Evolutionary conservation across 345 rosid genomes (phyloP).

Genomic region (Dovyalis caffra): DNA sequence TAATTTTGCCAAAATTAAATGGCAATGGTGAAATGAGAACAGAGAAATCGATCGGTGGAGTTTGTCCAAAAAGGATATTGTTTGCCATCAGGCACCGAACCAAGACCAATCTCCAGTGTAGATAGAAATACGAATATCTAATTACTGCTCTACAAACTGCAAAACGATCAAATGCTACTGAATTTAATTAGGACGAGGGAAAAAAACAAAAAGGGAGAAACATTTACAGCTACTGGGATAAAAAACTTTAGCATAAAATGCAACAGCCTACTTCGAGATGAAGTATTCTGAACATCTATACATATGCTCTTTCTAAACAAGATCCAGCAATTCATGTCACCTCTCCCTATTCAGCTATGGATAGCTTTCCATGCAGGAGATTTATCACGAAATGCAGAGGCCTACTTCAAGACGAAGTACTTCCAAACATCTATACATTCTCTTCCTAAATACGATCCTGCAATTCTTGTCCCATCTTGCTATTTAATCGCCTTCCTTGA

Average conservation of each 20-base stretch:
- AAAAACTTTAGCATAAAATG: conserved; percentile 30
- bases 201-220: background rate
- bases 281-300: conserved; percentile 27
- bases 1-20: too few species aligned
- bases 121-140: background rate
- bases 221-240: conserved; percentile 37
- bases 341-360: background rate
- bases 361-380: too few species aligned
- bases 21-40: too few species aligned
- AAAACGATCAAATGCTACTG: background rate
- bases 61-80: too few species aligned
- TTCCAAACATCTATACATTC: background rate
- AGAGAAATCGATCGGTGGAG: too few species aligned
- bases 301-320: background rate
- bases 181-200: background rate
- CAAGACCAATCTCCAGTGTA: too few species aligned
- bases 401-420: conserved; percentile 36
- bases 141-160: background rate
- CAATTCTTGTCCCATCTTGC: background rate
- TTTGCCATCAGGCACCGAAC: too few species aligned
- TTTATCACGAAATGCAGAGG: too few species aligned
- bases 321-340: background rate
- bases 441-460: background rate
- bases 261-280: conserved; percentile 30
- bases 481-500: conserved; percentile 44